A percentile compares a stretch with the other conserved stretches of the same genome.
These are phyloP conservation scores for Glycine latifolia DNA, from an alignment of 306 rosid species.

Conservation along the genomic window DNA sequence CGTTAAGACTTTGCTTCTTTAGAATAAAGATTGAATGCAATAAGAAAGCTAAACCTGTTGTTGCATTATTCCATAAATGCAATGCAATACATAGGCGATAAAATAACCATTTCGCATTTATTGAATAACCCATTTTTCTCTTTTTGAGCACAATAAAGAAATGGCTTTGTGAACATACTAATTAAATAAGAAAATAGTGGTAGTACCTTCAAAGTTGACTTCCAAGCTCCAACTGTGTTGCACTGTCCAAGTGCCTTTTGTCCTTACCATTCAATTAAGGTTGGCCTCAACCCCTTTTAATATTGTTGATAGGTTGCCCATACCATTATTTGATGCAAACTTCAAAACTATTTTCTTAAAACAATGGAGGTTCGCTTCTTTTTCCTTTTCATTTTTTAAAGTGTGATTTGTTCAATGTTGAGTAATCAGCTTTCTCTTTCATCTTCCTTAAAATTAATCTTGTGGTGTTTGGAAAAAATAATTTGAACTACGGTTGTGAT, in stretches of 20 bases:
- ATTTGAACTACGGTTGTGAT: background rate
- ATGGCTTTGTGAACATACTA: background rate
- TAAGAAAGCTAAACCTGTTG: background rate
- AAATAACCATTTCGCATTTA: slow-evolving; percentile 4
- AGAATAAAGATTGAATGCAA: background rate
- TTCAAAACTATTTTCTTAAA: slow-evolving; percentile 3
- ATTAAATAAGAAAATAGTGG: background rate
- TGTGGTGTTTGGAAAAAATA: background rate
- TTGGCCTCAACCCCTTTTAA: slow-evolving; percentile 12
- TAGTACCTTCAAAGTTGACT: background rate
- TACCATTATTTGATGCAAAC: slow-evolving; percentile 4
- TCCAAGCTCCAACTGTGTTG: no score
- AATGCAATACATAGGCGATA: background rate
- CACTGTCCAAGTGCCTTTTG: background rate
- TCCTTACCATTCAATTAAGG: slow-evolving; percentile 19
- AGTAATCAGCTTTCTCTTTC: background rate
- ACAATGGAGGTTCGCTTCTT: background rate
- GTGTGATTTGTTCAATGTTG: background rate
- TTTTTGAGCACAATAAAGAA: background rate
- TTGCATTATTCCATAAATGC: background rate
- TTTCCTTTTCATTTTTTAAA: background rate
- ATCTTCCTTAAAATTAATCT: background rate
- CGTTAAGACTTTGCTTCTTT: background rate
- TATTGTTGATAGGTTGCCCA: background rate
- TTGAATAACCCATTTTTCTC: background rate